Percentiles rank a stretch among this genome's conserved stretches.
Conservation (phyloP, 148 eudicot species). For the Rhododendron vialii region DNA sequence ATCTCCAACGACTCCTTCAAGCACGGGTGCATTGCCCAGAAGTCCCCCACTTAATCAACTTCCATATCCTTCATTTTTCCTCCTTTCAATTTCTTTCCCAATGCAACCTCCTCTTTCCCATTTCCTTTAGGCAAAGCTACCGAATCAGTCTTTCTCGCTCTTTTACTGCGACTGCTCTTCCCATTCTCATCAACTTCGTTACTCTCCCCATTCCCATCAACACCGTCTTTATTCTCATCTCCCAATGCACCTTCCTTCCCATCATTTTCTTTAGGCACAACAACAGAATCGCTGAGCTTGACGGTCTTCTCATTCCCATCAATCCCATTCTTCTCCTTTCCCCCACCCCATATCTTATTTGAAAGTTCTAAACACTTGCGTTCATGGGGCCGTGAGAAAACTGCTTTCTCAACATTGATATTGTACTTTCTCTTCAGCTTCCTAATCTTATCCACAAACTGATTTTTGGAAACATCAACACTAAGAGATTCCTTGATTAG, state of each 20-base stretch:
- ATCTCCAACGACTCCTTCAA: conserved; percentile 8
- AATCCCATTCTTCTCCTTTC: background rate
- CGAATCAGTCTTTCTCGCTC: conserved; percentile 8
- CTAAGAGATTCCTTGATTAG: conserved; percentile 29
- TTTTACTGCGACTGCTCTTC: background rate
- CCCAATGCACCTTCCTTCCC: background rate
- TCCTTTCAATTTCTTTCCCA: background rate
- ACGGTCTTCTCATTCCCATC: too few relatives aligned
- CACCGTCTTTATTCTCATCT: background rate
- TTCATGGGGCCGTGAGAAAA: conserved; percentile 38
- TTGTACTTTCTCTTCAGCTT: conserved; percentile 54
- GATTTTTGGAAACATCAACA: conserved; percentile 28
- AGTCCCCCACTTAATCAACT: background rate
- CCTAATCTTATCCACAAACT: conserved; percentile 40
- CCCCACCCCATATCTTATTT: conserved; percentile 45
- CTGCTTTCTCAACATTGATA: conserved; percentile 25
- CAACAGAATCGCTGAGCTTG: background rate
- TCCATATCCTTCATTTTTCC: background rate
- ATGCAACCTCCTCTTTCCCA: background rate
- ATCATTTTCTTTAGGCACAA: too few relatives aligned
- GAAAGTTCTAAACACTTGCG: conserved; percentile 34
- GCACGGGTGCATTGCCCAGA: conserved; percentile 18
- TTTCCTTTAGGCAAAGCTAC: background rate
- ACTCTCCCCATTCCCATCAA: background rate
- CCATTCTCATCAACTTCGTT: background rate